A percentile compares a stretch with the other conserved stretches of the same genome.
phyloP scores from a whole-genome alignment of 1,139 yeast genomes.

The Scheffersomyces quercinus region DNA sequence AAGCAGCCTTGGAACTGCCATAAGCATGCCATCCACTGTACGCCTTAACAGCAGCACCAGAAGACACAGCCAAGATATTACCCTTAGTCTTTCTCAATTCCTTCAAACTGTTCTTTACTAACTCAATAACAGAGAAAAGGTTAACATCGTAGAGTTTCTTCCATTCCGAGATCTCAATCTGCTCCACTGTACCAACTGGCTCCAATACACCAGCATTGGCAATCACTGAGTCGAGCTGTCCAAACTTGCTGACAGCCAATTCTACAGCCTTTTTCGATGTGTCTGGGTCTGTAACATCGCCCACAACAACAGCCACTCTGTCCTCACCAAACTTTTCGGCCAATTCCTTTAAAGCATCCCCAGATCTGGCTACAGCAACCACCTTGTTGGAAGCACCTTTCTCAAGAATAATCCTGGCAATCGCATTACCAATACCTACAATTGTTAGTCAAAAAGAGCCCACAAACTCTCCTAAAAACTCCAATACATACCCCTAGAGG shows the following conservation, averaged over 20 bases:
- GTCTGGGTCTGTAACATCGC: constrained; percentile 60
- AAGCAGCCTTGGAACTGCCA: constrained; percentile 86
- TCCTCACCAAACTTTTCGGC: constrained; percentile 45
- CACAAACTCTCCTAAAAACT: constrained; percentile 1
- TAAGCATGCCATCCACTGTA: constrained; percentile 86
- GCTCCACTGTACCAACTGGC: constrained; percentile 65
- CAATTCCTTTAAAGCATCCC: constrained; percentile 45
- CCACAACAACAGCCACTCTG: constrained; percentile 57
- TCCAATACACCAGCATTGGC: constrained; percentile 89
- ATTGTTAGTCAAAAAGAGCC: constrained; percentile 13
- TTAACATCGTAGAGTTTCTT: constrained; percentile 69
- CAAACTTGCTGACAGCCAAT: constrained; percentile 52
- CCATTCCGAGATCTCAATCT: constrained; percentile 58
- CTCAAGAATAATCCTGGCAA: constrained; percentile 54
- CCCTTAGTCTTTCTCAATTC: constrained; percentile 59
- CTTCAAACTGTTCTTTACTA: constrained; percentile 61
- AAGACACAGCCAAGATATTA: constrained; percentile 70
- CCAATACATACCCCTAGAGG: constrained; percentile 49
- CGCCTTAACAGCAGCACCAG: constrained; percentile 73
- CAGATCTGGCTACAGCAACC: constrained; percentile 74
- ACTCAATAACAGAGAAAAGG: constrained; percentile 70
- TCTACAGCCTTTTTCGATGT: constrained; percentile 44
- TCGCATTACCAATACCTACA: constrained; percentile 74
- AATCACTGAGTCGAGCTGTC: constrained; percentile 66
- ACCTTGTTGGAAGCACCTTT: constrained; percentile 34